Evolutionary conservation across 768 basidiomycete species (phyloP), one percentile per base, ranked within the genome.

Genomic region (Leucogyrophana mollusca): DNA sequence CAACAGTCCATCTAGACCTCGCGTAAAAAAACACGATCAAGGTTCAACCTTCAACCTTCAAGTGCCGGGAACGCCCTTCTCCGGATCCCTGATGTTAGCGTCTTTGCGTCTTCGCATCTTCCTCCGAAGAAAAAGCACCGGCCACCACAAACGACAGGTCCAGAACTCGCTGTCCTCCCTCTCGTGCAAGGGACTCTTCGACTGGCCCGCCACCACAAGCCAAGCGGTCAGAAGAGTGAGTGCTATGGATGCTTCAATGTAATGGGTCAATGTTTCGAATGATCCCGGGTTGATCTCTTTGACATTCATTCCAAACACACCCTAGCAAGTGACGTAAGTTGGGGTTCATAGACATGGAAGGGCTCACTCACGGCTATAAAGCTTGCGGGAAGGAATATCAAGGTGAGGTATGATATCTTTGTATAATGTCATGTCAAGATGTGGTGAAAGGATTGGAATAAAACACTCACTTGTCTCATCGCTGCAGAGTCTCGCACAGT

Each of bases 351-450:
- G 4, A 16, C 17, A 13, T 25, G 9, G 11, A 27, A 20, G 4
- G 2, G 6, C 10, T 9, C 1, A 59, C 61, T 42, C 45, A 64
- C 65, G 4, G 63, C 52, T 34, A 60, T 59, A 45, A 80, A 80
- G 9, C 70, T 73, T 4, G 79, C 74, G 1, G 82, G 82, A 20
- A 83, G 62, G 61, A 83, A 83, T 27, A 81, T 57, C 79, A 83
- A 79, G 0, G 80, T 80, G 7, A 84, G 60, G 47, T 80, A 81
- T 1, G 79, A 72, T 24, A 83, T 74, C 58, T 80, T 69, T 48
- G 36, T 9, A 22, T 20, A 3, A 2, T 4, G 17, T 45, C 11
- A 40, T 18, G 22, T 54, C 2, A 47, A 44, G 4, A 27, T 30
- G 17, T 7, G 11, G 30, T 8, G 6, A 16, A 16, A 33, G 4